Conservation (phyloP, 495 filamentous ascomycete species). For the Jackrogersella multiformis region DNA sequence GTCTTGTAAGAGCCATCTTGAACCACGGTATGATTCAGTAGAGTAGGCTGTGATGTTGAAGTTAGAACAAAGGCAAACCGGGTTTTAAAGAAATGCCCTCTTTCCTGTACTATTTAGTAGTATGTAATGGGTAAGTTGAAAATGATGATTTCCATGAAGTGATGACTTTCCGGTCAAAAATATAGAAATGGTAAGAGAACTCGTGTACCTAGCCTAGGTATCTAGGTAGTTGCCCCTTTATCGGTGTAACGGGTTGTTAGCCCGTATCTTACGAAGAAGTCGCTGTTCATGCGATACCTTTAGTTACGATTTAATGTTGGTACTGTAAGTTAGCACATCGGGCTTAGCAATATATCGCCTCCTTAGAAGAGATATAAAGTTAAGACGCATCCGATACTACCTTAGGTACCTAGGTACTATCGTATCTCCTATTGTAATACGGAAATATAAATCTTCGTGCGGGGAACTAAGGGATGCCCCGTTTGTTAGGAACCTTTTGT, state of each 20-base stretch:
- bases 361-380: no score
- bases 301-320: not conserved
- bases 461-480: slow-evolving; percentile 20
- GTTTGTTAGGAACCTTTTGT: slow-evolving; percentile 8
- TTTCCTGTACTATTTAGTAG: not conserved
- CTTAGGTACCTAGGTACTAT: not conserved
- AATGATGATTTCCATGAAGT: no score
- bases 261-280: not conserved
- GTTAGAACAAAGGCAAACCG: not conserved
- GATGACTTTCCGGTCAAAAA: no score
- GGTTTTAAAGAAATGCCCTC: not conserved
- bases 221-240: slow-evolving; percentile 1
- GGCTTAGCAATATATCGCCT: no score
- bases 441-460: slow-evolving; percentile 39
- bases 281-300: not conserved
- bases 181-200: no score
- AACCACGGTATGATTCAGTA: not conserved
- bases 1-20: slow-evolving; percentile 33
- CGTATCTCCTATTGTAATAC: no score
- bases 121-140: no score
- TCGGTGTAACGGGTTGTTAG: slow-evolving; percentile 4
- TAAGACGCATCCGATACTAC: no score
- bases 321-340: no score
- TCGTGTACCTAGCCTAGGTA: no score
- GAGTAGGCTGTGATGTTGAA: not conserved